Evolutionary conservation across 2,329 filamentous ascomycete species (phyloP), one percentile per base, ranked within the genome.

Genomic region (Talaromyces sp.): DNA sequence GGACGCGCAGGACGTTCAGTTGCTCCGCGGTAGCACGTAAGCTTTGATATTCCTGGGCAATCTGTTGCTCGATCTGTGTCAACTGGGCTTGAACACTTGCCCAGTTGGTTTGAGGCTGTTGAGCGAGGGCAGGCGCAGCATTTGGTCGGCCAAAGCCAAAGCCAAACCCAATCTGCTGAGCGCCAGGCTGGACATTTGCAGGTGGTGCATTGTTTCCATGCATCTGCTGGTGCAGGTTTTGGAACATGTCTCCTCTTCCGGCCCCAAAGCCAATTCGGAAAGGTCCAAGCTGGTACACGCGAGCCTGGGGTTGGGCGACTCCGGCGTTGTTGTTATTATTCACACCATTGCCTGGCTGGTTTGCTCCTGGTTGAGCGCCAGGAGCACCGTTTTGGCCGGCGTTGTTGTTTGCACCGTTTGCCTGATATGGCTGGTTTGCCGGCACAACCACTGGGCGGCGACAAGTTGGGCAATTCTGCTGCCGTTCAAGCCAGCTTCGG

Each of bases 381-480:
- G 60, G 65, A 52, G 55, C 69, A 8, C 39, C 68, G 59, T 70
- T 69, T 22, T 62, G 69, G 49, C 36, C 42, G 36, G 65, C 62
- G 13, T 67, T 75, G 64, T 67, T 66, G 64, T 71, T 67, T 30
- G 28, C 68, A 19, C 55, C 66, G 22, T 62, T 68, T n/a, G 60
- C 69, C 27, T 63, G 72, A 75, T 78, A 60, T 70, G 64, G 69
- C 55, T 63, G 69, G 57, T 66, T 68, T 69, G 54, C 71, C 62
- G 64, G 77, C 2, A 83, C 82, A 42, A 92, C 79, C 17, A 96
- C 95, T 17, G 93, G 88, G 57, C 90, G 85, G 68, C 95, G 87
- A 73, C 95, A 99, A 2, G 92, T 99, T 7, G 95, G 95, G 73
- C 95, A 99, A 36, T 96, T 93, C 77, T 99, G 95, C 75, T 99